Conservation (phyloP, 495 filamentous ascomycete genomes). For the Penicillium verhagenii region DNA sequence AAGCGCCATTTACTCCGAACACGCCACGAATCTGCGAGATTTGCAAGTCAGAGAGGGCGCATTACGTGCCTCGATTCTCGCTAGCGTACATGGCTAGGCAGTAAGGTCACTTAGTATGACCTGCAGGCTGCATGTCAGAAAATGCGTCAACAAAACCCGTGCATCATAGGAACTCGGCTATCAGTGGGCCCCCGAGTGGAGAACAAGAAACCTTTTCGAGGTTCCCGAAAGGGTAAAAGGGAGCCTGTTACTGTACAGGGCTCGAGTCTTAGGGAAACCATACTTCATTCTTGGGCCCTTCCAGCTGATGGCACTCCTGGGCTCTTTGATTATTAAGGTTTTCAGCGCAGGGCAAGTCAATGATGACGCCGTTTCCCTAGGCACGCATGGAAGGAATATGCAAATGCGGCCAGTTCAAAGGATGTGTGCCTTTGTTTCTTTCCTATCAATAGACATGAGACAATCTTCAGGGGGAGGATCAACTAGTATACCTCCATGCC, state of each 20-base stretch:
- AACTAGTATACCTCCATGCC: background rate
- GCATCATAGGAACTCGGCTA: slow-evolving; percentile 16
- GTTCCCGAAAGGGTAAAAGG: slow-evolving; percentile 24
- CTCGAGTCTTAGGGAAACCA: slow-evolving; percentile 19
- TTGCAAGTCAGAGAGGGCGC: background rate
- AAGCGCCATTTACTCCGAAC: background rate
- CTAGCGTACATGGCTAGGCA: slow-evolving; percentile 11
- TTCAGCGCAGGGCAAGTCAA: slow-evolving; percentile 6
- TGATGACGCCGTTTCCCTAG: slow-evolving; percentile 17
- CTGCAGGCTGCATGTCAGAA: slow-evolving; percentile 26
- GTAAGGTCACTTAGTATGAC: slow-evolving; percentile 15
- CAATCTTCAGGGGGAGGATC: background rate
- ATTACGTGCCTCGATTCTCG: background rate
- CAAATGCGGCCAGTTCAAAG: slow-evolving; percentile 6
- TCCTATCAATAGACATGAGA: background rate
- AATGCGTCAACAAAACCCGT: slow-evolving; percentile 17
- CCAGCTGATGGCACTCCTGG: background rate
- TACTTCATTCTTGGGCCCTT: slow-evolving; percentile 20
- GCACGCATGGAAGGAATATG: slow-evolving; percentile 14
- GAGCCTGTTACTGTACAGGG: slow-evolving; percentile 3
- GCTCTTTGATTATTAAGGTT: slow-evolving; percentile 15
- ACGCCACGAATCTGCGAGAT: background rate
- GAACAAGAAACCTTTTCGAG: background rate
- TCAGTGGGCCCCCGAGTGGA: slow-evolving; percentile 12
- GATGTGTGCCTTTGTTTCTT: background rate